phyloP scores from a whole-genome alignment of 1,284 basidiomycete genomes.

The Cryptococcus floricola region DNA sequence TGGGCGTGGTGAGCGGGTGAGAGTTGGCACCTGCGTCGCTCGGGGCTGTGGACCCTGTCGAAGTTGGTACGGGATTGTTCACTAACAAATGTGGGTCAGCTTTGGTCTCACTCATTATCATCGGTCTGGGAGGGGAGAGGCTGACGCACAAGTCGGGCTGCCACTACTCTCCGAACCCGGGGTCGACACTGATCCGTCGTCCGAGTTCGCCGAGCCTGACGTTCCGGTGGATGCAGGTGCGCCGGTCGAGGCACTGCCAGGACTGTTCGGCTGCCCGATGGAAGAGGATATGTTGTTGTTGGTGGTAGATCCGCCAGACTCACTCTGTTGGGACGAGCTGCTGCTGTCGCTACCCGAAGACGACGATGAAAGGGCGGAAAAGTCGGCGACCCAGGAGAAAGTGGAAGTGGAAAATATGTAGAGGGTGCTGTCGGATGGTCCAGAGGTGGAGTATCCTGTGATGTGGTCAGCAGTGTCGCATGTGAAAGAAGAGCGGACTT shows the following conservation, averaged over 20 bases:
- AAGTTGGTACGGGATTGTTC: background rate
- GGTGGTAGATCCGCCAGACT: background rate
- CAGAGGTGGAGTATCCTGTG: constrained; percentile 23
- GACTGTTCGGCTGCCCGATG: too few relatives aligned
- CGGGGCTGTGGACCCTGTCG: background rate
- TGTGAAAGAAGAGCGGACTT: constrained; percentile 33
- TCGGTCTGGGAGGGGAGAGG: background rate
- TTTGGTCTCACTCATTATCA: too few relatives aligned
- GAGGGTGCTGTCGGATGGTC: constrained; percentile 19
- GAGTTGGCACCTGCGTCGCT: constrained; percentile 14
- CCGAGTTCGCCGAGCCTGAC: too few relatives aligned
- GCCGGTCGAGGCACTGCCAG: background rate
- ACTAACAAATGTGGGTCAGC: background rate
- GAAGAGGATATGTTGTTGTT: background rate
- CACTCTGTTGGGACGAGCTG: background rate
- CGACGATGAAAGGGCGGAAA: constrained; percentile 1
- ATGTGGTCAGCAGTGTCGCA: background rate
- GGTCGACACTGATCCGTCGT: too few relatives aligned
- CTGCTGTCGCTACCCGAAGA: background rate
- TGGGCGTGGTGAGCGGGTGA: constrained; percentile 12
- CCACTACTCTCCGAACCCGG: too few relatives aligned
- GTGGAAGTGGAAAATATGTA: constrained; percentile 24
- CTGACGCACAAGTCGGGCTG: background rate
- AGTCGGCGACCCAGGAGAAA: constrained; percentile 15
- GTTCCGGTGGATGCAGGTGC: background rate